Evolutionary conservation across 2,329 filamentous ascomycete genomes (phyloP), one percentile per base, ranked within the genome.

Genomic region (Rasamsonia emersonii): DNA sequence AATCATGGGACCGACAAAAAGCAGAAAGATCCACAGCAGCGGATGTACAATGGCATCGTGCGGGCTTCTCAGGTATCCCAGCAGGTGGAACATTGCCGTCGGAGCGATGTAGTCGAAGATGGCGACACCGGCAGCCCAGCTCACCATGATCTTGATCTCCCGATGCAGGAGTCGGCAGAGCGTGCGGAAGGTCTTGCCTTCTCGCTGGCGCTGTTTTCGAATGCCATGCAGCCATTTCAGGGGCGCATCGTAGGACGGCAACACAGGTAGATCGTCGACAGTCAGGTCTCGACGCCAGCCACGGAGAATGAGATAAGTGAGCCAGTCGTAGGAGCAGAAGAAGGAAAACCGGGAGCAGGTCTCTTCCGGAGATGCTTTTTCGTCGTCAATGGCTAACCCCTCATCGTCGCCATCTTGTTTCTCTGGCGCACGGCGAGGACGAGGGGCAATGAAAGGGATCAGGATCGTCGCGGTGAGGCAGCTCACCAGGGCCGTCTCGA

Each of bases 1-100:
- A 3, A 54, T 46, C 24, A 66, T 42, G 1, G 70, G 70, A 0
- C 72, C 72, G 21, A 64, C 33, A 35, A 75, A 74, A 37, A 75
- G 58, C 19, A 75, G 58, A 2, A 66, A 39, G 6, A 77, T 52
- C 72, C 72, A 76, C 27, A 72, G 43, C 56, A 64, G 67, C 2
- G 71, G 70, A 16, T 61, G 60, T 17, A 71, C 58, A 11, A 50
- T 45, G n/a, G 69, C 62, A n/a, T 37, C 36, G 9, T 51, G 47
- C 1, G 70, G 68, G 18, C 61, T 45, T 35, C 65, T 61, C 17
- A 76, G 59, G 40, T 73, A 73, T 3, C 62, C 59, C 9, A 75
- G 59, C 4, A 75, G 53, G 24, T 65, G 62, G 43, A 71, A 72
- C 59, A 75, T 65, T 29, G 63, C 68, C 36, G 66, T 73, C 0